Base-by-base conservation (phyloP, 2,329 filamentous ascomycete species). In the Aspergillus terreus region DNA sequence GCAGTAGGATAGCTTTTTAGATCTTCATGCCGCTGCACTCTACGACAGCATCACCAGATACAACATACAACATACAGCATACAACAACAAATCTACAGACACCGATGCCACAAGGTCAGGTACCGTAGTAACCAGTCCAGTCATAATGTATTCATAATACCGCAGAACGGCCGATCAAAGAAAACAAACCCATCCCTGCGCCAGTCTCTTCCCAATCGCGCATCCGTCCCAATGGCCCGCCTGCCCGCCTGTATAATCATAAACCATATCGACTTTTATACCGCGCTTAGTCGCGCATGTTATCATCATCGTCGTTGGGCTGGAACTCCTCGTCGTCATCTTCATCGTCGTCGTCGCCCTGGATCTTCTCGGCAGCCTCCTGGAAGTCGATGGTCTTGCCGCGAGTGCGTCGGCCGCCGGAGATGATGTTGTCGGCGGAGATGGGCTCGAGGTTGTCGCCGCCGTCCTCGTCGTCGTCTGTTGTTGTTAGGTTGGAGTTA, bases 311-410 rank as follows among this genome's bases (percentile, higher is more conserved):
- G 17, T 64, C 53, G 25, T 71, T 68, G 38, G 57, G 60, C 25
- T 67, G 58, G 46, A 71, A 69, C 55, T 73, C 74, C 51, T 76
- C 72, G 53, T 73, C 75, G 53, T 73, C 75, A 14, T 74, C 83
- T 49, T 81, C 80, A 32, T 79, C 75, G 69, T 82, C 81, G 36
- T 80, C 76, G 21, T 82, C 83, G 43, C 84, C 87, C 42, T 91
- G 90, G 27, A 88, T 82, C 72, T 95, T 85, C 73, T 88, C 81
- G 23, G 90, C 90, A 17, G 92, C 92, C 78, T 95, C 91, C 65
- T 88, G 87, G 75, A 90, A 97, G 80, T 97, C 90, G 70, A 97
- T 96, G 67, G 85, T 82, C 73, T 90, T 89, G 68, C 92, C 92
- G 67, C 92, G 92, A 58, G 92, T 97, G 73, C 94, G 92, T 64